These are phyloP conservation scores for Talaromyces adpressus DNA, from an alignment of 495 filamentous ascomycete species.

Conservation along the genomic window DNA sequence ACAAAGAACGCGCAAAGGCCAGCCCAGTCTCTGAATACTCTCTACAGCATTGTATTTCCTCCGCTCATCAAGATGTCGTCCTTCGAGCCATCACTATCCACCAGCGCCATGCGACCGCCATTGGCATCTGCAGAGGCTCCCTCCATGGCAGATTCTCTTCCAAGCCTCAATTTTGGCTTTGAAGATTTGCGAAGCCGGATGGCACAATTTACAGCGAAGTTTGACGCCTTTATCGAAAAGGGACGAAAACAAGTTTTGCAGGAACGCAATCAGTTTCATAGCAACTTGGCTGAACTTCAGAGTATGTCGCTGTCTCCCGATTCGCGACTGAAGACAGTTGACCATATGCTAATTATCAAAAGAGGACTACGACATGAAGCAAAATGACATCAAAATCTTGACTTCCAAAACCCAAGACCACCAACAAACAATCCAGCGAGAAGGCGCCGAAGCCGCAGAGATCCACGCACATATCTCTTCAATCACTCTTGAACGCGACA, in stretches of 20 bases:
- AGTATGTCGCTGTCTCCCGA: conserved; percentile 42
- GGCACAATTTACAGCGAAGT: conserved; percentile 83
- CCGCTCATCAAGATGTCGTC: conserved; percentile 47
- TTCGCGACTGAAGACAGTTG: background rate
- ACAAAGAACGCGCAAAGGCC: background rate
- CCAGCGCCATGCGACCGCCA: conserved; percentile 65
- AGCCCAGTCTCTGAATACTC: background rate
- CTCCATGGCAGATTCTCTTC: conserved; percentile 74
- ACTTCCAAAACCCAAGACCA: conserved; percentile 69
- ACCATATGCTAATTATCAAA: background rate
- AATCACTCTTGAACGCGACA: conserved; percentile 69
- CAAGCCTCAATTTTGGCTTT: conserved; percentile 91
- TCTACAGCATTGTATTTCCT: background rate
- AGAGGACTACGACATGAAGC: conserved; percentile 90
- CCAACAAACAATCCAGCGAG: conserved; percentile 74
- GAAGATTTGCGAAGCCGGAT: conserved; percentile 93
- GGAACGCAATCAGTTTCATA: conserved; percentile 88
- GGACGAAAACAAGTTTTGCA: conserved; percentile 83
- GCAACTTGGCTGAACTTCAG: conserved; percentile 82
- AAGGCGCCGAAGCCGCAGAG: conserved; percentile 79
- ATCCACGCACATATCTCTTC: conserved; percentile 75
- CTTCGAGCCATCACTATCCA: conserved; percentile 73
- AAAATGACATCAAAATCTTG: conserved; percentile 78
- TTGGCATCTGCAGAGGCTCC: conserved; percentile 48
- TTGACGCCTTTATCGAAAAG: conserved; percentile 89